These are phyloP conservation scores for Ascochyta fabae DNA, from an alignment of 2,329 filamentous ascomycete genomes.

Conservation along the genomic window DNA sequence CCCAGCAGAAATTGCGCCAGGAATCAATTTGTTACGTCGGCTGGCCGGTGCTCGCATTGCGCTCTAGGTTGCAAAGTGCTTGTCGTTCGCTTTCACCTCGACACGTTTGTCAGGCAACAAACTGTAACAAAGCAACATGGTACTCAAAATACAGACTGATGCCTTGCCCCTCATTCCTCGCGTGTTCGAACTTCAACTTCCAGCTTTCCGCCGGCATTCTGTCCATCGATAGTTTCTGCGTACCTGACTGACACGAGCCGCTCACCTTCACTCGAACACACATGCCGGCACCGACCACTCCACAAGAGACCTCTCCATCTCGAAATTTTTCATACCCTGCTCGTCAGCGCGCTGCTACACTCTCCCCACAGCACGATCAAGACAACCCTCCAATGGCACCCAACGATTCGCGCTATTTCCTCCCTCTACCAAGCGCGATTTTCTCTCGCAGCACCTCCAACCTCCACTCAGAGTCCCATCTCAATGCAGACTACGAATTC, in stretches of 20 bases:
- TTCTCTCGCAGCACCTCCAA: conserved; percentile 2
- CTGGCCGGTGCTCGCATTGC: not conserved
- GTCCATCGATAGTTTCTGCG: not conserved
- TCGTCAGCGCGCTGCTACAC: not conserved
- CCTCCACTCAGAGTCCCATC: not conserved
- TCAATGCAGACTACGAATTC: not conserved
- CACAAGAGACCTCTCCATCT: not conserved
- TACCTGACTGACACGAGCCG: not conserved
- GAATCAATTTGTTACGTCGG: not conserved
- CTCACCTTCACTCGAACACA: not conserved
- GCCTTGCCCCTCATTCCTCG: not conserved
- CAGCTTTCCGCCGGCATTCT: not conserved
- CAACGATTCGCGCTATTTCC: conserved; percentile 1
- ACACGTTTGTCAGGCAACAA: conserved; percentile 1
- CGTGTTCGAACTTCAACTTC: not conserved
- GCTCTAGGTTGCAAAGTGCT: not conserved
- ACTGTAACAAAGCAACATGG: not conserved
- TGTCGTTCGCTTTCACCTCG: conserved; percentile 7
- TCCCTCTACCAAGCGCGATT: not conserved
- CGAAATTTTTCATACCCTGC: conserved; percentile 1
- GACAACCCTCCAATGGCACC: not conserved
- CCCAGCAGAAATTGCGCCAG: too few relatives aligned
- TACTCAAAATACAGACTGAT: conserved; percentile 1
- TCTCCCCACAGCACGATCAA: not conserved
- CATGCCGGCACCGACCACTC: not conserved